Percentiles rank a stretch among this genome's conserved stretches.
Conservation (phyloP, 345 rosid species). For the Linum lewisii region DNA sequence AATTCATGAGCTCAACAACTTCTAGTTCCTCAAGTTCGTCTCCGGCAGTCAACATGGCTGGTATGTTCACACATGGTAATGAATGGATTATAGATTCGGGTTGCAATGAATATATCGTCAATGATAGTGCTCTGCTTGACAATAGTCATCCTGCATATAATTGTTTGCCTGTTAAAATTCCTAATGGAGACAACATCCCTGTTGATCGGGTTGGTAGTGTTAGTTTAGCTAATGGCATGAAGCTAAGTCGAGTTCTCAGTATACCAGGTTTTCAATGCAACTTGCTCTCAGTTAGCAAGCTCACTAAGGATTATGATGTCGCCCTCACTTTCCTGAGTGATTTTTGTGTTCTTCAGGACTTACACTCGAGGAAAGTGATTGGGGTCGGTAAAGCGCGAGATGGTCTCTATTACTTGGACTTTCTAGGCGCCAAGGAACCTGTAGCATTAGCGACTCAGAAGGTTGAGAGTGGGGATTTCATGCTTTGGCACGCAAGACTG, state of each 20-base stretch:
- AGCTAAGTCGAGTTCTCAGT: neutral
- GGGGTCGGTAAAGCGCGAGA: slow-evolving; percentile 4
- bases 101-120: too few relatives aligned
- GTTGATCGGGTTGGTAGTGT: neutral
- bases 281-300: neutral
- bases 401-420: slow-evolving; percentile 4
- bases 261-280: neutral
- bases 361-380: slow-evolving; percentile 12
- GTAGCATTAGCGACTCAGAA: neutral
- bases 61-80: neutral
- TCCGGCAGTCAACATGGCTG: neutral
- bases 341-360: neutral
- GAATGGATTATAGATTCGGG: neutral
- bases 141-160: neutral
- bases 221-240: neutral
- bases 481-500: neutral
- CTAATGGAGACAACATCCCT: neutral
- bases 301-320: neutral
- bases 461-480: fast-evolving
- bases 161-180: neutral
- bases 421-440: neutral
- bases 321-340: neutral
- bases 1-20: too few relatives aligned
- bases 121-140: neutral
- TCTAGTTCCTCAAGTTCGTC: too few relatives aligned